Evolutionary conservation across 108 stramenopile genomes (phyloP).

Genomic region (Cyclotella kingstonii): DNA sequence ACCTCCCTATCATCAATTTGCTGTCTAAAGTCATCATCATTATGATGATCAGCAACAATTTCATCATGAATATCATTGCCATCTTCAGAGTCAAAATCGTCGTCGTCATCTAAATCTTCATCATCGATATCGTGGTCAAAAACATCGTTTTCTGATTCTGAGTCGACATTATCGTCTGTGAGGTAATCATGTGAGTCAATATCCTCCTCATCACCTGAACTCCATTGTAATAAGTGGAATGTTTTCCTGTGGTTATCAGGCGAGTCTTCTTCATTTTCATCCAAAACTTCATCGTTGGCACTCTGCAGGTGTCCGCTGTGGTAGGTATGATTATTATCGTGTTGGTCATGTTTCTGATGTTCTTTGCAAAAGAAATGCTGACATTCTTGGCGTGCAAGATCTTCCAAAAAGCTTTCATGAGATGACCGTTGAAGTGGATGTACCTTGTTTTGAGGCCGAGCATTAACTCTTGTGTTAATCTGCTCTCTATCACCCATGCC

Average conservation of each 20-base stretch:
- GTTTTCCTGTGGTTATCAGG: constrained; percentile 49
- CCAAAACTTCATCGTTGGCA: constrained; percentile 42
- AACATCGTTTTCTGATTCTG: constrained; percentile 12
- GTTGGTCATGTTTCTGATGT: background rate
- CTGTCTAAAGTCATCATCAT: background rate
- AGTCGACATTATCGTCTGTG: constrained; percentile 18
- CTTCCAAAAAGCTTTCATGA: constrained; percentile 24
- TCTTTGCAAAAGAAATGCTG: constrained; percentile 6
- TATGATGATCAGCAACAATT: constrained; percentile 3
- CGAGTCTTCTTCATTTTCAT: constrained; percentile 56
- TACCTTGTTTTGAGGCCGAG: background rate
- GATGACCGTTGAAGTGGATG: constrained; percentile 2
- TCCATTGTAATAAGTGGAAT: constrained; percentile 25
- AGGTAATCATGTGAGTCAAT: too few species aligned
- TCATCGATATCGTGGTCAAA: constrained; percentile 8
- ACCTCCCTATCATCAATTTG: background rate
- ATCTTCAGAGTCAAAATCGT: constrained; percentile 8
- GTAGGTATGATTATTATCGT: background rate
- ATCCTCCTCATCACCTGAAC: constrained; percentile 15
- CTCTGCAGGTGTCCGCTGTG: background rate
- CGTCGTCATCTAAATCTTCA: constrained; percentile 8
- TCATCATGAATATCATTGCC: constrained; percentile 6
- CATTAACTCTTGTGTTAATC: too few species aligned
- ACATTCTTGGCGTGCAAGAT: constrained; percentile 24
- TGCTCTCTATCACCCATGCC: too few species aligned